A percentile compares a stretch with the other conserved stretches of the same genome.
These are phyloP conservation scores for Capsella rubella DNA, from an alignment of 441 rosid genomes.

Conservation along the genomic window DNA sequence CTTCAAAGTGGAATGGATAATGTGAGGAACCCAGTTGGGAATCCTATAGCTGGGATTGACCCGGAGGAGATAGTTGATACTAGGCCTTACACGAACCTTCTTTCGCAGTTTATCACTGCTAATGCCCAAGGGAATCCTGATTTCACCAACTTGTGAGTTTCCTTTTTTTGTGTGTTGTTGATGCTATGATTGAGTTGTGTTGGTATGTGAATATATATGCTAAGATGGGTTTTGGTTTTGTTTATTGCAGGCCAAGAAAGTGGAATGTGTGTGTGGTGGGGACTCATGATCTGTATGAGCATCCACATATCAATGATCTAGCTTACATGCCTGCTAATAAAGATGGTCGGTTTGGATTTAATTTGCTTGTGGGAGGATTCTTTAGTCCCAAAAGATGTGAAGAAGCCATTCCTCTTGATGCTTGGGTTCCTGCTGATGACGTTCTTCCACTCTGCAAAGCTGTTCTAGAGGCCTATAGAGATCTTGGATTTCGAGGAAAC, in stretches of 20 bases:
- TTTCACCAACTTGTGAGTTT: slow-evolving; percentile 74
- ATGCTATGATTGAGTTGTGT: background rate
- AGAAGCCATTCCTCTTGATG: slow-evolving; percentile 92
- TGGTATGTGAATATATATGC: slow-evolving; percentile 13
- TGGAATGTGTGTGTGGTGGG: slow-evolving; percentile 97
- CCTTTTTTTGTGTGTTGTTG: background rate
- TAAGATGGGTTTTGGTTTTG: slow-evolving; percentile 17
- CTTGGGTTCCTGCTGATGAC: slow-evolving; percentile 89
- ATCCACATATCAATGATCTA: slow-evolving; percentile 95
- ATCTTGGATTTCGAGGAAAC: slow-evolving; percentile 89
- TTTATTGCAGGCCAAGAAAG: slow-evolving; percentile 80
- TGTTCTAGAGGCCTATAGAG: slow-evolving; percentile 80
- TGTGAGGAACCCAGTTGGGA: slow-evolving; percentile 94
- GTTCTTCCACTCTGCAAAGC: slow-evolving; percentile 78
- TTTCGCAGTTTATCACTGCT: slow-evolving; percentile 81
- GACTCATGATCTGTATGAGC: slow-evolving; percentile 93
- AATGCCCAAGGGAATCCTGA: slow-evolving; percentile 76
- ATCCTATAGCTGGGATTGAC: slow-evolving; percentile 93
- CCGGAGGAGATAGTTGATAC: slow-evolving; percentile 89
- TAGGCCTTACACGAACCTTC: slow-evolving; percentile 73
- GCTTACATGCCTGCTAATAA: slow-evolving; percentile 95
- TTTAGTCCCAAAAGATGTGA: slow-evolving; percentile 87
- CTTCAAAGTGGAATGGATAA: slow-evolving; percentile 98
- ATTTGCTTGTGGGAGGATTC: slow-evolving; percentile 93
- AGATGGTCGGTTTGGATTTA: slow-evolving; percentile 81